phyloP scores from a whole-genome alignment of 352 stramenopile genomes.

The Phytophthora boehmeriae region DNA sequence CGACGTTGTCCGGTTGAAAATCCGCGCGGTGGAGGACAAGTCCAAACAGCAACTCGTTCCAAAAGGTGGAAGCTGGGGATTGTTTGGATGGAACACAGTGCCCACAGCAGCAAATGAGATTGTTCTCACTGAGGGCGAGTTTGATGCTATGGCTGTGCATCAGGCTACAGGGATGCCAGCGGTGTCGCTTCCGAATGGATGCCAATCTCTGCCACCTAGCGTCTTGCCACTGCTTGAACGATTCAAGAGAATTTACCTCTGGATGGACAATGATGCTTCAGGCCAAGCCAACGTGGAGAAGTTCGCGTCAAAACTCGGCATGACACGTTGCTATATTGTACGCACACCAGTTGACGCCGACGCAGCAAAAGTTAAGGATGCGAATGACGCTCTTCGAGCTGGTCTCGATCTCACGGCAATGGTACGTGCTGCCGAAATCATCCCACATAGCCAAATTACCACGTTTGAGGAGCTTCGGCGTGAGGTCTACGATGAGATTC shows the following conservation, averaged over 20 bases:
- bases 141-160: constrained; percentile 97
- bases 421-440: constrained; percentile 79
- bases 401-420: constrained; percentile 90
- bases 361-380: constrained; percentile 93
- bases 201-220: constrained; percentile 93
- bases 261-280: constrained; percentile 98
- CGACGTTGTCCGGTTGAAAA: constrained; percentile 83
- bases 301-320: constrained; percentile 96
- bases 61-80: constrained; percentile 95
- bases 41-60: constrained; percentile 86
- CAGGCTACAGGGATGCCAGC: constrained; percentile 93
- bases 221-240: constrained; percentile 96
- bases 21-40: constrained; percentile 88
- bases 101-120: constrained; percentile 86
- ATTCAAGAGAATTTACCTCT: constrained; percentile 98
- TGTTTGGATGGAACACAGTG: constrained; percentile 99
- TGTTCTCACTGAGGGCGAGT: constrained; percentile 98
- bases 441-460: constrained; percentile 94
- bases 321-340: constrained; percentile 92
- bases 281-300: constrained; percentile 96
- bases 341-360: constrained; percentile 52
- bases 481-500: constrained; percentile 95
- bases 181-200: constrained; percentile 98
- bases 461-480: constrained; percentile 92
- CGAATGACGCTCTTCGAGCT: constrained; percentile 96